A percentile compares a stretch with the other conserved stretches of the same genome.
phyloP scores from a whole-genome alignment of 495 filamentous ascomycete genomes.

The Aspergillus olivimuriae region DNA sequence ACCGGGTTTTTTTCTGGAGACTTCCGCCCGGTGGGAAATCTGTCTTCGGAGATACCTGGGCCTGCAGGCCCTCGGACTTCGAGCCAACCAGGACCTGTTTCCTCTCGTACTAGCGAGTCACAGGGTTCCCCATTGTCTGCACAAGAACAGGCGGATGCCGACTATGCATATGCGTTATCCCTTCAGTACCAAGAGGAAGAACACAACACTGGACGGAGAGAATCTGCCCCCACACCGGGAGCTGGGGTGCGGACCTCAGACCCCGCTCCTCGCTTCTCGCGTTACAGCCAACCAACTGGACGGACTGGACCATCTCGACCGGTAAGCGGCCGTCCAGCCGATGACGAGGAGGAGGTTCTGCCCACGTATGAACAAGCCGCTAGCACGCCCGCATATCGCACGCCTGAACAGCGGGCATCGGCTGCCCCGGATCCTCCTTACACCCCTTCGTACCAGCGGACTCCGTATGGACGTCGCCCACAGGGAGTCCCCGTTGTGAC shows the following conservation, averaged over 20 bases:
- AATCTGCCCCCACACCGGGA: slow-evolving; percentile 4
- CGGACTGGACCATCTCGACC: slow-evolving; percentile 13
- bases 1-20: slow-evolving; percentile 85
- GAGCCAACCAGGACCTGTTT: slow-evolving; percentile 13
- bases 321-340: slow-evolving; percentile 23
- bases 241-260: background rate
- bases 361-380: slow-evolving; percentile 81
- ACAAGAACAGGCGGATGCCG: slow-evolving; percentile 44
- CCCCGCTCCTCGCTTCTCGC: background rate
- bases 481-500: slow-evolving; percentile 7
- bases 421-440: slow-evolving; percentile 25
- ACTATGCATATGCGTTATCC: slow-evolving; percentile 42
- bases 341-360: slow-evolving; percentile 53
- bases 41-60: slow-evolving; percentile 17
- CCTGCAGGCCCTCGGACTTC: slow-evolving; percentile 24
- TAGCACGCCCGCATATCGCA: slow-evolving; percentile 54
- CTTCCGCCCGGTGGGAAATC: slow-evolving; percentile 72
- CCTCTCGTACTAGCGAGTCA: slow-evolving; percentile 2
- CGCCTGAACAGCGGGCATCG: slow-evolving; percentile 50
- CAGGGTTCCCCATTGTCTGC: slow-evolving; percentile 16
- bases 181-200: slow-evolving; percentile 44
- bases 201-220: slow-evolving; percentile 9
- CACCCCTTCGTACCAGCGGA: slow-evolving; percentile 15
- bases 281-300: slow-evolving; percentile 10
- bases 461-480: slow-evolving; percentile 14